Evolutionary conservation across 176 grass and related monocot genomes (phyloP).

Genomic region (Paspalum vaginatum): DNA sequence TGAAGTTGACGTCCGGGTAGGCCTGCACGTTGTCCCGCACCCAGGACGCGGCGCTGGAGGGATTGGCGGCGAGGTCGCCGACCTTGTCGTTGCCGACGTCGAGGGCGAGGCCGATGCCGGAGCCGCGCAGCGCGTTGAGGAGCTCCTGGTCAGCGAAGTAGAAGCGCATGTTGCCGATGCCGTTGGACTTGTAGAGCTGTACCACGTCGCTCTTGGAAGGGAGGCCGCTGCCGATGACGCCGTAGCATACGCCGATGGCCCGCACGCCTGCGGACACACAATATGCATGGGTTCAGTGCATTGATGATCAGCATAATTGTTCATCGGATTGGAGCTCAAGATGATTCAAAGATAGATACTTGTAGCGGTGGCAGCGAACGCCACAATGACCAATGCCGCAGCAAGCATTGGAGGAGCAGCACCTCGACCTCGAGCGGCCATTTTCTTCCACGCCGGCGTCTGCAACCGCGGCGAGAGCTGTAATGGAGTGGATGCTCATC

Average conservation of each 20-base stretch:
- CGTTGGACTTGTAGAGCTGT: slow-evolving; percentile 55
- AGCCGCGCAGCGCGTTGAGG: slow-evolving; percentile 45
- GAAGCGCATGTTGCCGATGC: slow-evolving; percentile 53
- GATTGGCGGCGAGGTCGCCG: slow-evolving; percentile 4
- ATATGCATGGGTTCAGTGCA: not conserved
- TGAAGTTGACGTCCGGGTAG: slow-evolving; percentile 36
- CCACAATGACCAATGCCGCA: not conserved
- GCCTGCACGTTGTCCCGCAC: slow-evolving; percentile 44
- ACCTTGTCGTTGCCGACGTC: slow-evolving; percentile 37
- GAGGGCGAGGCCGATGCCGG: slow-evolving; percentile 52
- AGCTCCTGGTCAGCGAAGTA: slow-evolving; percentile 25
- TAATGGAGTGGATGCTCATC: slow-evolving; percentile 7
- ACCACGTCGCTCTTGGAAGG: slow-evolving; percentile 41
- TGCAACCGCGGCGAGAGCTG: not conserved
- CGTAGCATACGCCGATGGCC: slow-evolving; percentile 61
- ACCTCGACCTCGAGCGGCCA: not conserved
- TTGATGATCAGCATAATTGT: not conserved
- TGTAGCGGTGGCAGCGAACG: slow-evolving; percentile 13
- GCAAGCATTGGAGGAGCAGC: slow-evolving; percentile 2
- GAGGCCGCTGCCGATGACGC: slow-evolving; percentile 37
- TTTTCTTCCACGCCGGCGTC: not conserved
- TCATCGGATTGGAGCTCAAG: not conserved
- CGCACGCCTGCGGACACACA: slow-evolving; percentile 21
- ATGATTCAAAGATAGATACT: not conserved
- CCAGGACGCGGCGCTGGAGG: slow-evolving; percentile 23